Base-by-base conservation (phyloP, 768 basidiomycete genomes). In the Leccinum fibrillosum region DNA sequence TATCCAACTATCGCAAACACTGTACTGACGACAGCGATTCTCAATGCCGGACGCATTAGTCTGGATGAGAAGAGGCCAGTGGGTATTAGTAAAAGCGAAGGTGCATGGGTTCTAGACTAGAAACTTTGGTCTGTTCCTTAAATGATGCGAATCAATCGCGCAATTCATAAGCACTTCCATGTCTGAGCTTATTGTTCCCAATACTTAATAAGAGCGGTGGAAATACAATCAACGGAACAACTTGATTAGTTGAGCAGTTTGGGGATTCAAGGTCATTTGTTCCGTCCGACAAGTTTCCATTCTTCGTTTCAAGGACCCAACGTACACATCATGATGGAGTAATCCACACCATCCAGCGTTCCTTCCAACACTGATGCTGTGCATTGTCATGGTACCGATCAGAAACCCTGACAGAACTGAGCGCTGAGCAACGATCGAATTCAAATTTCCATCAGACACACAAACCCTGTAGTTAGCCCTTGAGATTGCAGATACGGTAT, bases 1-100 rank as follows among this genome's bases (percentile, higher is more conserved):
- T 78, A 93, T 61, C 93, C 94, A 37, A 96, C 94, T 21, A 92
- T 95, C 70, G 81, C 83, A 48, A 95, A 93, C 74, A 95, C 94
- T 13, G 86, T 94, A 15, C 75, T 90, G 64, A 90, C 89, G 17
- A 93, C 92, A 11, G 90, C 90, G 13, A 92, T 96, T 69, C 81
- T 96, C 64, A 85, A 95, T 61, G 94, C 94, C 26, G 94, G 94
- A 13, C 84, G 94, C 55, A 86, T 92, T 70, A 91, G 89, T 67
- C 74, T 96, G 56, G 92, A 96, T 72, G 92, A 96, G 81, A 92
- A 89, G 77, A 77, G 93, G 60, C 80, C 89, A 7, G 92, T 96
- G 52, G 79, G 77, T 30, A 90, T 97, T 72, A 85, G 80, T 77
- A 84, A 85, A 74, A 79, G 78, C 19, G 83, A 79, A 34, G 80